Base-by-base conservation (phyloP, 2,329 filamentous ascomycete species). In the Furcasterigmium sp. region DNA sequence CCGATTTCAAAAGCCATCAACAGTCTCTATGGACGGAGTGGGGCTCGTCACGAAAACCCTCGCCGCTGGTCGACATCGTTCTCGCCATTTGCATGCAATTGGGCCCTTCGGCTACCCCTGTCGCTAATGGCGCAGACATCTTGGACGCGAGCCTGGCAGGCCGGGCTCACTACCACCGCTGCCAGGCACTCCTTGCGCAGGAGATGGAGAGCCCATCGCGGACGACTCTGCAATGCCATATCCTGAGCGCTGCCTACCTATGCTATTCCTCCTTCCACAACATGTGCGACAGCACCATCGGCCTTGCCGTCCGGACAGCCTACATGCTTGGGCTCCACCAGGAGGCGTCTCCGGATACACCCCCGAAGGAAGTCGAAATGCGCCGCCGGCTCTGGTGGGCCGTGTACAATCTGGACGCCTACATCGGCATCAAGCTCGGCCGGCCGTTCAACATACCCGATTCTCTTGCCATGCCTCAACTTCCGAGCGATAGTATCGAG, bases 301-400 rank as follows among this genome's bases (percentile, higher is more conserved):
- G 61, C 1, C 53, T 64, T 19, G 69, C 70, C 0, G 57, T 73
- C 2, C 64, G 71, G 8, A 68, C 62, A 2, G 73, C 71, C 4
- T 62, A 73, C 36, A 65, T 70, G 30, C 54, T 76, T 0, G 72
- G 73, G 0, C 56, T 77, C 4, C 72, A 76, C 53, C 50, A 66
- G 1, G 70, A 75, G 20, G 71, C 73, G 1, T 56, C 64, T 1
- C 43, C 48, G 8, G 47, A 54, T 37, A 46, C 69, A 39, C 55
- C 65, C 0, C 47, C 43, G 4, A 39, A 44, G 0, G 56, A 70
- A 37, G 51, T 63, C 15, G 72, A 76, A 48, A 53, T 74, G 45
- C 68, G 69, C 5, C 72, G 67, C 49, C 61, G 73, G 1, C 46
- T 78, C 13, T 80, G 75, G 75, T 78, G 73, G 73, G 57, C 55